Evolutionary conservation across 306 rosid species (phyloP).

Genomic region (Myrica gale): DNA sequence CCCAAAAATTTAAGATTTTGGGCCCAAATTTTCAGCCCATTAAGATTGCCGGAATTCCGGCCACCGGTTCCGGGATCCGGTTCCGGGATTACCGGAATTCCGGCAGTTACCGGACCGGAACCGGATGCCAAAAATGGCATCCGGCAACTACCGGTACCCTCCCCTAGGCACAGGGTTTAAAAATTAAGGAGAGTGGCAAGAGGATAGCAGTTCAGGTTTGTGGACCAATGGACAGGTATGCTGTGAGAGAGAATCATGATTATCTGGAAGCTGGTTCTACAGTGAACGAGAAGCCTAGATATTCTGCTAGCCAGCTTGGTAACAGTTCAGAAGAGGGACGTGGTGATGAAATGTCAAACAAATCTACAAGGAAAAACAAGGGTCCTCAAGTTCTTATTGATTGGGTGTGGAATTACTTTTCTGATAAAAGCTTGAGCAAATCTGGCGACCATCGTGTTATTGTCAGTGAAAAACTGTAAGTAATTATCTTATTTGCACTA

Average conservation of each 20-base stretch:
- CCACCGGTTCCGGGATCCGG: too few relatives aligned
- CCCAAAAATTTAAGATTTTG: too few relatives aligned
- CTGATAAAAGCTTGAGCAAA: constrained; percentile 41
- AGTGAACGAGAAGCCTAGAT: constrained; percentile 20
- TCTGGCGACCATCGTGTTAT: constrained; percentile 37
- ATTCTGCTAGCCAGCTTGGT: constrained; percentile 22
- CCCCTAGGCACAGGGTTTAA: constrained; percentile 20
- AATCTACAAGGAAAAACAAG: constrained; percentile 23
- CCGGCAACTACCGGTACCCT: too few relatives aligned
- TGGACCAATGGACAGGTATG: constrained; percentile 48
- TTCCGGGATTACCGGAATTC: too few relatives aligned
- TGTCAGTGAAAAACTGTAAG: constrained; percentile 64
- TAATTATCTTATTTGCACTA: constrained; percentile 5
- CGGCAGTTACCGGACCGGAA: too few relatives aligned
- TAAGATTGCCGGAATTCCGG: too few relatives aligned
- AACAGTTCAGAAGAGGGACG: constrained; percentile 14
- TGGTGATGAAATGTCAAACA: constrained; percentile 27
- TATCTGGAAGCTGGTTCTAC: constrained; percentile 30
- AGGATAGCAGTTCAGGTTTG: constrained; percentile 36
- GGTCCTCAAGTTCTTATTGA: constrained; percentile 70
- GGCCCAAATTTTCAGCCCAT: too few relatives aligned
- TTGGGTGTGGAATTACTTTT: constrained; percentile 85
- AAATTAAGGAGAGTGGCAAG: constrained; percentile 33
- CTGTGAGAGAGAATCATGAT: constrained; percentile 11
- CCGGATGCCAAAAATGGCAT: too few relatives aligned